A percentile compares a stretch with the other conserved stretches of the same genome.
These are phyloP conservation scores for Russula griseocarnosa DNA, from an alignment of 768 basidiomycete genomes.

Conservation along the genomic window DNA sequence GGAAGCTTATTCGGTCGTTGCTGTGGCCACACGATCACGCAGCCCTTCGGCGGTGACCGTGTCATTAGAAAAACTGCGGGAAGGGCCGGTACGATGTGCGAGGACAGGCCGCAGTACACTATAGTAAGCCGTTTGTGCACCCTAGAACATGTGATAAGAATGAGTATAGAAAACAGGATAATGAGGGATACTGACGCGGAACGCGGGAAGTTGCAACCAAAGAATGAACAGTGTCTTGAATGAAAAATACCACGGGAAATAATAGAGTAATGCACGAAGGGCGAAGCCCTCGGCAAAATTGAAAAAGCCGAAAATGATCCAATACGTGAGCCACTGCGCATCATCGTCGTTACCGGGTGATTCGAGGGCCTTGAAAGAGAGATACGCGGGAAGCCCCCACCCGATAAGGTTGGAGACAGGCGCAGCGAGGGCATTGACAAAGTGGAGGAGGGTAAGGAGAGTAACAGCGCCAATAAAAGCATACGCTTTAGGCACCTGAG, in stretches of 20 bases:
- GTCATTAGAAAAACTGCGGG: slow-evolving; percentile 48
- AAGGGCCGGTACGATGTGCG: slow-evolving; percentile 46
- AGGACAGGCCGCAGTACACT: slow-evolving; percentile 77
- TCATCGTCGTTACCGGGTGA: slow-evolving; percentile 77
- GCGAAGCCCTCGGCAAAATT: slow-evolving; percentile 89
- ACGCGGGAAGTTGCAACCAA: slow-evolving; percentile 85
- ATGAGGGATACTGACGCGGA: slow-evolving; percentile 58
- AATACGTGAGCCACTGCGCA: slow-evolving; percentile 97
- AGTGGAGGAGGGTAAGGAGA: slow-evolving; percentile 69
- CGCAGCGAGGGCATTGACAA: slow-evolving; percentile 86
- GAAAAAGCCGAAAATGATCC: slow-evolving; percentile 92
- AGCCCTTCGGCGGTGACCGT: slow-evolving; percentile 50
- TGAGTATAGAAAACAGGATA: slow-evolving; percentile 9
- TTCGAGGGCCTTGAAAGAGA: slow-evolving; percentile 94
- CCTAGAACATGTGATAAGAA: slow-evolving; percentile 43
- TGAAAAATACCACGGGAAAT: slow-evolving; percentile 90
- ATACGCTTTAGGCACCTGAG: slow-evolving; percentile 90
- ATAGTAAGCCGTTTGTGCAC: slow-evolving; percentile 79
- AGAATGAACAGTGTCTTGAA: slow-evolving; percentile 89
- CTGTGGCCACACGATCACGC: slow-evolving; percentile 44
- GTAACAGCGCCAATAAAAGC: slow-evolving; percentile 68
- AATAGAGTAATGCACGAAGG: slow-evolving; percentile 80
- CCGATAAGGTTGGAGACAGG: slow-evolving; percentile 94
- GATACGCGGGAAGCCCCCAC: slow-evolving; percentile 90
- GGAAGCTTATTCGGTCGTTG: slow-evolving; percentile 35